A percentile compares a stretch with the other conserved stretches of the same genome.
Conservation (phyloP, 345 rosid genomes). For the Cardamine resedifolia region DNA sequence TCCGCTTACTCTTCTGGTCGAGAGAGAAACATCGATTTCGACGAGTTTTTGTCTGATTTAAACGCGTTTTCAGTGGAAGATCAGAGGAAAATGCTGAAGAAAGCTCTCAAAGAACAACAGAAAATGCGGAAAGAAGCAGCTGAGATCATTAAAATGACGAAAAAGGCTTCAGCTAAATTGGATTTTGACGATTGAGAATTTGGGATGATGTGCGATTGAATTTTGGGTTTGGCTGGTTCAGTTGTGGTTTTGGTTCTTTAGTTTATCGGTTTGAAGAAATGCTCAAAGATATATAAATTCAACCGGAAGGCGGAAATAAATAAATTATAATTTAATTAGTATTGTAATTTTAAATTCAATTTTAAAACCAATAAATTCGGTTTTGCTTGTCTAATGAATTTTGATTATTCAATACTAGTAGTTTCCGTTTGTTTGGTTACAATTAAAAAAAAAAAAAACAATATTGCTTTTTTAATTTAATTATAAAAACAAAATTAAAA, state of each 20-base stretch:
- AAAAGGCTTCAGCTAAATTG: conserved; percentile 55
- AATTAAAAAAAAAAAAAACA: neutral
- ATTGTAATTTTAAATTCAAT: neutral
- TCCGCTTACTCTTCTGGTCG: conserved; percentile 24
- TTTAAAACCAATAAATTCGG: neutral
- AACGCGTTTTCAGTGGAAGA: conserved; percentile 55
- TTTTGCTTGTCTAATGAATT: neutral
- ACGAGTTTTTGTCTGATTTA: conserved; percentile 52
- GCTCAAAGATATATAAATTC: neutral
- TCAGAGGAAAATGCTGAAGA: conserved; percentile 52
- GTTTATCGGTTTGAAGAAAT: neutral
- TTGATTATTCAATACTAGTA: neutral
- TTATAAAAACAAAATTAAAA: too few species aligned
- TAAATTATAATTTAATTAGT: neutral
- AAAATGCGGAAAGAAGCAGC: conserved; percentile 66
- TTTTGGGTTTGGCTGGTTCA: neutral
- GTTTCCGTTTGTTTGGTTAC: neutral
- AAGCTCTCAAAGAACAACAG: conserved; percentile 66
- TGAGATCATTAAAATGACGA: conserved; percentile 62
- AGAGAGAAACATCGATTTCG: conserved; percentile 42
- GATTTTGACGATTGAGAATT: conserved; percentile 32
- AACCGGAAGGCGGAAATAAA: conserved; percentile 18
- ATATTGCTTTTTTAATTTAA: too few species aligned
- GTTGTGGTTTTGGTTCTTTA: neutral
- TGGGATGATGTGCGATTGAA: neutral